Base-by-base conservation (phyloP, 1,284 basidiomycete species). In the Taiwanofungus camphoratus region DNA sequence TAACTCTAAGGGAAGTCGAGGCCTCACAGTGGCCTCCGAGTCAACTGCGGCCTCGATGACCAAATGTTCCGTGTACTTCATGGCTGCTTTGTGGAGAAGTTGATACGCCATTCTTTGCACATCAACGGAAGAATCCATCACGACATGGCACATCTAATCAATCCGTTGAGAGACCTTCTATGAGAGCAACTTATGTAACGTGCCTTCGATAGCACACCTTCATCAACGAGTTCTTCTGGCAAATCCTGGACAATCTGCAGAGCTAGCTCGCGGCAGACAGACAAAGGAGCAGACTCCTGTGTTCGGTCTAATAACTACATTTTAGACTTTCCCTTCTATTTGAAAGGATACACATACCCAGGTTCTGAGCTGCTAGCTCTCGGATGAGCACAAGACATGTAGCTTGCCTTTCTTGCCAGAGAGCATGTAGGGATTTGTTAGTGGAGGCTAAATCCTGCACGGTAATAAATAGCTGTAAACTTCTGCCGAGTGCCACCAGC, bases 41-140 rank as follows among this genome's bases (percentile, higher is more conserved):
- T 87, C 83, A 6, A 92, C 80, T 26, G 85, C 92, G 4, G 85
- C 82, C 57, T 96, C 90, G 26, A 96, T 76, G 15, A 94, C 89
- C 33, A 93, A 70, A 45, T 85, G 64, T 46, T 90, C 85, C 0
- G 89, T 91, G 33, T 77, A 73, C 55, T 79, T 80, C 54, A 69
- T 67, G 7, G 87, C 79, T 4, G 84, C 79, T 27, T 67, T 68
- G 33, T 70, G 72, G 15, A 92, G 67, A 4, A 92, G 67, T 35
- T 71, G 67, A 58, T 89, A 89, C 0, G 81, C 76, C 67, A 82
- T 80, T 53, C 77, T 77, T 52, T 87, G 85, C 1, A 89, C 81
- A 19, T 75, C 71, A 4, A 69, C 56, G 0, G 82, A 87, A 1
- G 76, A 62, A 52, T 89, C 83, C n/a, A 66, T 67, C 13, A 91